Evolutionary conservation across 78 protist species (phyloP).

Genomic region (Dictyostelium firmibasis): DNA sequence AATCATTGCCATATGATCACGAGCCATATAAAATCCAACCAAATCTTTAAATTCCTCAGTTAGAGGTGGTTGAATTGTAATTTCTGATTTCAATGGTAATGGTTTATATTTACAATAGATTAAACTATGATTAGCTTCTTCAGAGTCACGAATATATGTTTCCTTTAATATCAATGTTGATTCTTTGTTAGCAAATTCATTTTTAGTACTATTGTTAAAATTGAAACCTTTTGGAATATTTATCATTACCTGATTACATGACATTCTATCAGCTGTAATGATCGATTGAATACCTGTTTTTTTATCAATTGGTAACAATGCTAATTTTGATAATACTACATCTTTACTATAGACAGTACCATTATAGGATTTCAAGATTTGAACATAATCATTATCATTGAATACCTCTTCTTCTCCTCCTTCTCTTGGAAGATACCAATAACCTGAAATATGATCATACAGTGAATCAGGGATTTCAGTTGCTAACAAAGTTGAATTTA

Average conservation of each 20-base stretch:
- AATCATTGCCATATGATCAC: constrained; percentile 36
- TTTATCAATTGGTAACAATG: neutral
- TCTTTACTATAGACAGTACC: neutral
- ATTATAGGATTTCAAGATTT: constrained; percentile 26
- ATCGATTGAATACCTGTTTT: neutral
- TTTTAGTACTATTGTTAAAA: neutral
- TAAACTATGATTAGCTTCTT: neutral
- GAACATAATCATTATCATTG: neutral
- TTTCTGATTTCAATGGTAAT: neutral
- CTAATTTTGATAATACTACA: neutral
- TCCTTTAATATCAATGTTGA: neutral
- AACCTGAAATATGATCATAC: neutral
- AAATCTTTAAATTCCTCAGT: neutral
- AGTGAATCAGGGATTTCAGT: neutral
- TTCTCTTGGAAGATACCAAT: neutral
- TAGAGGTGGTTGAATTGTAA: neutral
- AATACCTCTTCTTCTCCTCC: neutral
- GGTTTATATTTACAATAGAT: neutral
- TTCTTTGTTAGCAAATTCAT: too few relatives aligned
- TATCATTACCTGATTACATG: neutral
- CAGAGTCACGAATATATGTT: neutral
- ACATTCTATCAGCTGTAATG: constrained; percentile 23
- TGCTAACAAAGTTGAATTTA: neutral
- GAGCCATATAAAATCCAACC: constrained; percentile 32
- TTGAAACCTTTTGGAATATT: neutral